Base-by-base conservation (phyloP, 2,329 filamentous ascomycete genomes). In the Trichoderma simmonsii region DNA sequence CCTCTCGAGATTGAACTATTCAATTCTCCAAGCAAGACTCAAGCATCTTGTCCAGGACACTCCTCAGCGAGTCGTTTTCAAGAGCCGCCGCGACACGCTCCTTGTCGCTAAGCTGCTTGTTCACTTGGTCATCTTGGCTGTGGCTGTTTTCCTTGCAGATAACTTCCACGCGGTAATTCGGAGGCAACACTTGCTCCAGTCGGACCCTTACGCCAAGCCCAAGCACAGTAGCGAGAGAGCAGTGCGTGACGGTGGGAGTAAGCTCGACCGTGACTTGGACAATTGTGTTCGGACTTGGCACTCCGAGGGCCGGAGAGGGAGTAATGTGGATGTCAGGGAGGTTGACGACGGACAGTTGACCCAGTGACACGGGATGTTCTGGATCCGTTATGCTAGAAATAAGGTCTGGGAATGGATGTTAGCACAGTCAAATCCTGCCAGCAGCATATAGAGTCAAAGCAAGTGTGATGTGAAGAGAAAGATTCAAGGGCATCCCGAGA, bases 121-220 rank as follows among this genome's bases (percentile, higher is more conserved):
- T 98, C 67, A 98, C 94, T 80, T 97, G 94, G 74, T 97, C 94
- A 60, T 94, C 95, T 73, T 97, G 97, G 75, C 90, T 93, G 81
- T 98, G 96, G n/a, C 94, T 96, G 74, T 95, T 95, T 82, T 97
- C 92, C 82, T 98, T 98, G 82, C 98, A 97, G 77, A 91, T 89
- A 60, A 98, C 94, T 81, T 98, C 95, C 65, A 98, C 88, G 48
- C 96, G 90, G 81, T 96, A 99, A 78, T 95, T 93, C 39, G 96
- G 93, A 3, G 96, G 96, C 72, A 99, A 86, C 12, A 93, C 92
- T 81, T 97, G 92, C 83, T 98, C 95, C 28, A 99, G 87, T 28
- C 96, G 90, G 56, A 98, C 95, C 59, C 96, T 90, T 26, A 99
- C 94, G 15, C 95, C 96, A 18, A 99, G 87, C 0, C 96, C 96